Base-by-base conservation (phyloP, 2,329 filamentous ascomycete species). In the Pseudogymnoascus sp. region DNA sequence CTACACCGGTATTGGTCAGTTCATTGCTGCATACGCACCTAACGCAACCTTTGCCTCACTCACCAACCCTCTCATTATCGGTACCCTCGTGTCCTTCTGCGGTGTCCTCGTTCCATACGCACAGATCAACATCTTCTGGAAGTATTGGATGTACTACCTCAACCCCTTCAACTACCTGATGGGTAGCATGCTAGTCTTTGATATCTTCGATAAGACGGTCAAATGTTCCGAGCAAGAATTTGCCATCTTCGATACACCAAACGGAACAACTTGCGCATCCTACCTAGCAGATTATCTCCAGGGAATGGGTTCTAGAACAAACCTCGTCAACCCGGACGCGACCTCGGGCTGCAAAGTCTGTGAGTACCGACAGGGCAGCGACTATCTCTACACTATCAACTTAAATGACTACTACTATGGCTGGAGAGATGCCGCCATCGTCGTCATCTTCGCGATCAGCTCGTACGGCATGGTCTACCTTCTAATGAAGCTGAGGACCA, bases 51-150 rank as follows among this genome's bases (percentile, higher is more conserved):
- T 85, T 52, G 84, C 84, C 0, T 75, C 82, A 0, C 76, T 86
- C 5, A 78, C 79, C 65, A 86, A 85, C 65, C 83, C 83, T 0
- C 69, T 86, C 0, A 61, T 86, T 11, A 74, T 86, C 62, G 78
- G 80, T 0, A 84, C 87, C 0, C 89, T 91, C 2, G 80, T 90
- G 8, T 83, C 82, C 1, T 92, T 92, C 76, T 91, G 88, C 67
- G 89, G 89, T 65, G 87, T 92, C 1, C 77, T 91, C 3, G 88
- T 91, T 0, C 88, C 88, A 0, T 90, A 87, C 65, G 65, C 69
- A 0, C 79, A 80, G 28, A 79, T 92, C 23, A 82, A 84, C 7
- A 67, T 72, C 0, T 91, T 91, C 73, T 92, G 89, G 89, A 76
- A 78, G 23, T 81, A 80, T 66, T 64, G 60, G 69, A 69, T 78